Evolutionary conservation across 331 rosid genomes (phyloP), one percentile per base, ranked within the genome.

Genomic region (Acacia concinna): DNA sequence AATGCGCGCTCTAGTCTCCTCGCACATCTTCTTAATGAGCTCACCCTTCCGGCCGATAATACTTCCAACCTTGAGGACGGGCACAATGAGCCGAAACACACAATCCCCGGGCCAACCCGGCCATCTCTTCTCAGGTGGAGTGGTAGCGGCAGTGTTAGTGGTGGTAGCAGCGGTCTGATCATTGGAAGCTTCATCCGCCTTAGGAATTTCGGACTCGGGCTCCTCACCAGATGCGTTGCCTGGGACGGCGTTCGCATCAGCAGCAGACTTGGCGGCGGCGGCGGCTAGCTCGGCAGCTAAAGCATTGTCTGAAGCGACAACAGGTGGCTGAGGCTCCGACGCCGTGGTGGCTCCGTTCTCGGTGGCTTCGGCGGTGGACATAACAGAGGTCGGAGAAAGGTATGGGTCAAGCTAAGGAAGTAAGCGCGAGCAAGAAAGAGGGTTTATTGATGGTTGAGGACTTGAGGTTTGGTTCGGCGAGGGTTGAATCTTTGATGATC

Each of bases 31-130:
- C 90, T 93, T 96, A 75, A 93, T 90, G 57, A 96, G 93, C 63
- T 96, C 99, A 1, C 99, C 99, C 84, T 88, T 96, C 2, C 98
- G 93, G 0, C 99, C 99, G 34, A 96, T 96, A 64, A 96, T 96
- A 89, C 97, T 87, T 30, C 99, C 99, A 0, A 96, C 99, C 76
- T 93, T 96, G 11, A 84, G 79, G 21, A 93, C 94, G 34, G 98
- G 99, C 38, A 91, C 98, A 27, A 96, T 84, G 6, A 91, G 87
- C 25, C 99, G 90, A 72, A 91, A 96, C 69, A 93, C 98, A 78
- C 91, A 93, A 83, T 90, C 85, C 2, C 99, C 99, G 0, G 99
- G 99, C 98, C 99, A 96, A 21, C 99, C 99, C 0, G 97, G 97
- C 99, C 99, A 96, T 74, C 81, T 84, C 65, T 86, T 93, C 59